Conservation (phyloP, 306 rosid genomes). For the Prunus dulcis region DNA sequence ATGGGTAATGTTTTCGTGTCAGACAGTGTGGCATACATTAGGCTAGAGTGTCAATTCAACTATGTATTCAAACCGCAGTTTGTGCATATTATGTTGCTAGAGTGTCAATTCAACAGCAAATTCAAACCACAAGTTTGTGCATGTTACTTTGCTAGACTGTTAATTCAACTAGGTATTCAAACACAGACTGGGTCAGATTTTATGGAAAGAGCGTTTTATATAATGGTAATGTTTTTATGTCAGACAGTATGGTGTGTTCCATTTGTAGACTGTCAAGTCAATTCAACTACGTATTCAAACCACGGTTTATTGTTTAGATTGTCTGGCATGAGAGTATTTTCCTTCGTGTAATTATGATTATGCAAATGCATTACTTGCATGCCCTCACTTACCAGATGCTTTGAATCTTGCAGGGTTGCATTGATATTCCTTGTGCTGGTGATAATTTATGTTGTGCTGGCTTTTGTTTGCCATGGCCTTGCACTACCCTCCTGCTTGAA, state of each 20-base stretch:
- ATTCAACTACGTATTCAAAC: not conserved
- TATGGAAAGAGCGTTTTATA: not conserved
- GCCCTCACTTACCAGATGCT: constrained; percentile 23
- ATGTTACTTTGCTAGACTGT: not conserved
- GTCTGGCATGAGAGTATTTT: not conserved
- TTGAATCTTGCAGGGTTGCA: constrained; percentile 66
- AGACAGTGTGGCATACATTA: too few relatives aligned
- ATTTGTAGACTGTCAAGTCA: not conserved
- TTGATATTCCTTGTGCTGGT: constrained; percentile 71
- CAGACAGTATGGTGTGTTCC: not conserved
- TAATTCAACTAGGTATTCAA: not conserved
- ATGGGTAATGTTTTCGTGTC: not conserved
- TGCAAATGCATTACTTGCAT: not conserved
- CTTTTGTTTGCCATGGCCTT: constrained; percentile 90
- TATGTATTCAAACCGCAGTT: not conserved
- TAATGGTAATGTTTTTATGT: not conserved
- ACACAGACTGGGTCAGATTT: not conserved
- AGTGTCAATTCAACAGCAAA: not conserved
- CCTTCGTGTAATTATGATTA: not conserved
- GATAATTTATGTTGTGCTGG: constrained; percentile 64
- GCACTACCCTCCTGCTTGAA: constrained; percentile 67
- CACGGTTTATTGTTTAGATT: not conserved
- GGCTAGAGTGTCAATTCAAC: not conserved
- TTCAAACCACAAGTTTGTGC: not conserved
- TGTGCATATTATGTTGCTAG: not conserved